A percentile compares a stretch with the other conserved stretches of the same genome.
These are phyloP conservation scores for Neospermospora avenae DNA, from an alignment of 2,329 filamentous ascomycete species.

Conservation along the genomic window DNA sequence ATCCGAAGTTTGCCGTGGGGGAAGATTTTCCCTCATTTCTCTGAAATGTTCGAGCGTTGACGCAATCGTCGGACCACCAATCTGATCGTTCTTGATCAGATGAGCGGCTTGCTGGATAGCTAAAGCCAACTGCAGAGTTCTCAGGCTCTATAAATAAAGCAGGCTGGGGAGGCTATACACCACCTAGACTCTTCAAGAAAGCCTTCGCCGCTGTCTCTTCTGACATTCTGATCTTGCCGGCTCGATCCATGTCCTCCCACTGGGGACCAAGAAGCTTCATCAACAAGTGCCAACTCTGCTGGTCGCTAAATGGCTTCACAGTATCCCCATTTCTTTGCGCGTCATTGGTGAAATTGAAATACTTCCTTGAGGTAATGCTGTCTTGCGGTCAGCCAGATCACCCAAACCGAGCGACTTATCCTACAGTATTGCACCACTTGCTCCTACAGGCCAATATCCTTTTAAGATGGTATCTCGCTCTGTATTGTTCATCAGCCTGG, in stretches of 20 bases:
- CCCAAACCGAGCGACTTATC: too few species aligned
- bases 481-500: not conserved
- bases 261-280: constrained; percentile 23
- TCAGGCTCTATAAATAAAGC: too few species aligned
- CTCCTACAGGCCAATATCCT: constrained; percentile 28
- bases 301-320: constrained; percentile 21
- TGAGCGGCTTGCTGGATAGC: constrained; percentile 21
- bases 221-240: constrained; percentile 11
- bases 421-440: too few species aligned
- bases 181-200: constrained; percentile 16
- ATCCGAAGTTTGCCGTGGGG: not conserved
- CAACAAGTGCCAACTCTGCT: constrained; percentile 23
- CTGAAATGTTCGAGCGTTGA: constrained; percentile 17
- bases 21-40: constrained; percentile 13
- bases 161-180: too few species aligned
- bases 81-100: constrained; percentile 12
- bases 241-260: constrained; percentile 17
- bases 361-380: too few species aligned
- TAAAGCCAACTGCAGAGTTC: constrained; percentile 19
- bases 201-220: constrained; percentile 19
- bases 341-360: constrained; percentile 29
- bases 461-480: constrained; percentile 24
- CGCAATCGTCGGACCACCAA: constrained; percentile 15
- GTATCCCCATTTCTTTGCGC: constrained; percentile 21
- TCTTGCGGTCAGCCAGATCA: too few species aligned